phyloP scores from a whole-genome alignment of 2,329 filamentous ascomycete genomes.

The Fonsecaea monophora region DNA sequence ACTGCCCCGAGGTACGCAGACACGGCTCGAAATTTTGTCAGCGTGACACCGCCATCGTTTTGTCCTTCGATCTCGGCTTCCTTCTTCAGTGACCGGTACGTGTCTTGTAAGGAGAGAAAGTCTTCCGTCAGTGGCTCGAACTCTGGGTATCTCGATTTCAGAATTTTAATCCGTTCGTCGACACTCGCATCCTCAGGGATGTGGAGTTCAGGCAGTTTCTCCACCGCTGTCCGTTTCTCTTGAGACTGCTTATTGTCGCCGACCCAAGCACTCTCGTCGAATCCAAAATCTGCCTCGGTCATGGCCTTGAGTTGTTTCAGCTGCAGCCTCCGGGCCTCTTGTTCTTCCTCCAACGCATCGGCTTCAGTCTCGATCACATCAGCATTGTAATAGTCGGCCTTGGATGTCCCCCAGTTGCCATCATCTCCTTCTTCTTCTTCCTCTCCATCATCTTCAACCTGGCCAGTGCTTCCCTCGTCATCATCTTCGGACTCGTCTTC shows the following conservation, averaged over 20 bases:
- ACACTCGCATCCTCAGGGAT: slow-evolving; percentile 79
- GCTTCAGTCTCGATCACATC: slow-evolving; percentile 75
- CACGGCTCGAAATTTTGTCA: slow-evolving; percentile 78
- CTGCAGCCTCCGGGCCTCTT: slow-evolving; percentile 84
- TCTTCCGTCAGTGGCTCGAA: slow-evolving; percentile 86
- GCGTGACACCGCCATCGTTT: slow-evolving; percentile 56
- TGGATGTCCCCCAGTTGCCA: slow-evolving; percentile 85
- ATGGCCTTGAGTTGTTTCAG: slow-evolving; percentile 89
- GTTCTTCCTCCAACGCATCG: slow-evolving; percentile 87
- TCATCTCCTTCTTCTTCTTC: slow-evolving; percentile 64
- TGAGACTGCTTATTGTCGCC: slow-evolving; percentile 57
- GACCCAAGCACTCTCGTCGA: slow-evolving; percentile 88
- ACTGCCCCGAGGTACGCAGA: slow-evolving; percentile 86
- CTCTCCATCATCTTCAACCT: slow-evolving; percentile 67
- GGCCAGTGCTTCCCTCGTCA: slow-evolving; percentile 62
- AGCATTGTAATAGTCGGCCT: slow-evolving; percentile 90
- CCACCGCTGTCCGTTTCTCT: slow-evolving; percentile 65
- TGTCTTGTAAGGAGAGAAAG: slow-evolving; percentile 71
- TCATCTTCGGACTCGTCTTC: slow-evolving; percentile 47
- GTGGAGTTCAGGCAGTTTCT: slow-evolving; percentile 83
- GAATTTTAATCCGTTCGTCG: slow-evolving; percentile 75
- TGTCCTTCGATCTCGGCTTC: slow-evolving; percentile 56
- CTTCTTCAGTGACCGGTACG: slow-evolving; percentile 65
- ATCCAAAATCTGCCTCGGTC: slow-evolving; percentile 89
- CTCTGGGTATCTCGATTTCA: slow-evolving; percentile 86